Percentiles rank a stretch among this genome's conserved stretches.
These are phyloP conservation scores for Populus simonii DNA, from an alignment of 345 rosid species.

Conservation along the genomic window DNA sequence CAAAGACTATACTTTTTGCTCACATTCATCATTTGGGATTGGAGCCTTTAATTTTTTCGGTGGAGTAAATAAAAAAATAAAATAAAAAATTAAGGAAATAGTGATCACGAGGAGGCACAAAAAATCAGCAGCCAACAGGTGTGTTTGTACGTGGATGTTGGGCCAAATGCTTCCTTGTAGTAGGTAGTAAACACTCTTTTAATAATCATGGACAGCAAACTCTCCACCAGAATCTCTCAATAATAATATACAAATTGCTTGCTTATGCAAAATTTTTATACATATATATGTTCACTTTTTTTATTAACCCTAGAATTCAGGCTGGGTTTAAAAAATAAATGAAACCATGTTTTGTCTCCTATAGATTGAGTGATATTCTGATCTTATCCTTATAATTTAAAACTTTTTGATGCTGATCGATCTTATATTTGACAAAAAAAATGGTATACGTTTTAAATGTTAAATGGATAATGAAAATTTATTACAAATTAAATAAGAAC, in stretches of 20 bases:
- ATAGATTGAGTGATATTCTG: not conserved
- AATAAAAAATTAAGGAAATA: not conserved
- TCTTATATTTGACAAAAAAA: not conserved
- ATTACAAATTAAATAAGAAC: too few relatives aligned
- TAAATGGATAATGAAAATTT: too few relatives aligned
- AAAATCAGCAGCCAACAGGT: not conserved
- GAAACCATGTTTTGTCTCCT: too few relatives aligned
- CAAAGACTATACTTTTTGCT: not conserved
- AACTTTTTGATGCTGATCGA: not conserved
- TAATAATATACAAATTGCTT: not conserved
- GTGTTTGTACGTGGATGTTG: not conserved
- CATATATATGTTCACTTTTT: not conserved
- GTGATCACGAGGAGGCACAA: not conserved
- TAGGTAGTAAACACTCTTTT: not conserved
- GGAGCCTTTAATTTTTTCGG: not conserved
- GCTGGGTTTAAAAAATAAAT: not conserved
- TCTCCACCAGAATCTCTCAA: not conserved
- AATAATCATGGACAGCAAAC: not conserved
- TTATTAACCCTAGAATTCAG: not conserved
- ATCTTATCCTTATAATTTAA: not conserved
- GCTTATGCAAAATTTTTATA: not conserved
- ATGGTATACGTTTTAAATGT: too few relatives aligned
- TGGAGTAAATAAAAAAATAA: not conserved
- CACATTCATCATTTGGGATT: not conserved
- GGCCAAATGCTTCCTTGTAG: not conserved